Conservation (phyloP, 345 rosid species). For the Anastatica hierochuntica region DNA sequence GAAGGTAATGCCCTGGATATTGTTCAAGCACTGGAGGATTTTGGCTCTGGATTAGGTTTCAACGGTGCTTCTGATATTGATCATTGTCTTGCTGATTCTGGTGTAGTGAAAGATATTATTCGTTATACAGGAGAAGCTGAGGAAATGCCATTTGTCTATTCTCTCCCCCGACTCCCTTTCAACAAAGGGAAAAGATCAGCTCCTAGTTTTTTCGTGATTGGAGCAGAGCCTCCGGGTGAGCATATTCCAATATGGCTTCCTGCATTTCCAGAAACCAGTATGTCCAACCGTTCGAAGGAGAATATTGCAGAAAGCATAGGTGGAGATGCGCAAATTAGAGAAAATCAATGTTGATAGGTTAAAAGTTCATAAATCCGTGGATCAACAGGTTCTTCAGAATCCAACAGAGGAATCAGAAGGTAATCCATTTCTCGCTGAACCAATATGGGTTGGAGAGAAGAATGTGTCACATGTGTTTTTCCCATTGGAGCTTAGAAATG, state of each 20-base stretch:
- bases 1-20: slow-evolving; percentile 54
- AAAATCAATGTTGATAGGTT: slow-evolving; percentile 29
- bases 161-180: slow-evolving; percentile 52
- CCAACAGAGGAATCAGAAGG: slow-evolving; percentile 28
- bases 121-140: slow-evolving; percentile 47
- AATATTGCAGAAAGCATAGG: slow-evolving; percentile 24
- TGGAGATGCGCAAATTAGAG: slow-evolving; percentile 23
- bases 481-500: slow-evolving; percentile 38
- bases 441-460: slow-evolving; percentile 56
- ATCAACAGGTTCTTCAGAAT: slow-evolving; percentile 28
- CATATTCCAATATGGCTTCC: slow-evolving; percentile 85
- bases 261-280: slow-evolving; percentile 48
- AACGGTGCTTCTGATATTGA: slow-evolving; percentile 43
- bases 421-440: slow-evolving; percentile 70
- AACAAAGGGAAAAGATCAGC: slow-evolving; percentile 35
- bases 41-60: slow-evolving; percentile 54
- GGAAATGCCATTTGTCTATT: slow-evolving; percentile 54
- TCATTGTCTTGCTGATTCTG: slow-evolving; percentile 56
- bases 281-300: slow-evolving; percentile 22
- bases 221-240: slow-evolving; percentile 53
- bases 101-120: slow-evolving; percentile 46
- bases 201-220: slow-evolving; percentile 42
- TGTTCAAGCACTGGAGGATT: slow-evolving; percentile 63
- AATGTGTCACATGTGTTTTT: slow-evolving; percentile 37
- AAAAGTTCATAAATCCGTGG: slow-evolving; percentile 32